Percentiles rank a stretch among this genome's conserved stretches.
These are phyloP conservation scores for Solanum dulcamara DNA, from an alignment of 257 asterid genomes.

Conservation along the genomic window DNA sequence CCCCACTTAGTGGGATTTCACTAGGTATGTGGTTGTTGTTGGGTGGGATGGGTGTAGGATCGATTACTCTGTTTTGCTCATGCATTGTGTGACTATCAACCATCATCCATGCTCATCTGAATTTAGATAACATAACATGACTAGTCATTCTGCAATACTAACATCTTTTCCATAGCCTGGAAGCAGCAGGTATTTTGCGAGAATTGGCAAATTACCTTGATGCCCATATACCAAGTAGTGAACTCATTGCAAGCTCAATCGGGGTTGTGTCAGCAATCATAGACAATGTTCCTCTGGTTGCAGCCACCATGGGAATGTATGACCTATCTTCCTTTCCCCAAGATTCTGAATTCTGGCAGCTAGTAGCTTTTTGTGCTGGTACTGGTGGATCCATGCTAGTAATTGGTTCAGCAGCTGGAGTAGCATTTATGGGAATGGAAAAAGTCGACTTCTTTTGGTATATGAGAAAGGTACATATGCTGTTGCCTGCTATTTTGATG, in stretches of 20 bases:
- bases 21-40: no score
- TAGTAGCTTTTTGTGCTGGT: conserved; percentile 89
- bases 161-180: conserved; percentile 43
- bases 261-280: conserved; percentile 90
- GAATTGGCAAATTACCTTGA: conserved; percentile 94
- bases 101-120: not conserved
- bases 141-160: not conserved
- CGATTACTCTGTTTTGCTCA: not conserved
- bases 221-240: conserved; percentile 50
- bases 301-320: conserved; percentile 99
- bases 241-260: conserved; percentile 78
- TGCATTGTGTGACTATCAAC: not conserved
- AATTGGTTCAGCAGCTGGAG: conserved; percentile 97
- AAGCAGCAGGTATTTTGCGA: conserved; percentile 86
- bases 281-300: conserved; percentile 93
- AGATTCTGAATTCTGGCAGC: conserved; percentile 97
- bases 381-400: conserved; percentile 96
- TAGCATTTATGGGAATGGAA: conserved; percentile 98
- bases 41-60: not conserved
- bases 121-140: not conserved
- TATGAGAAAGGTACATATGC: conserved; percentile 48
- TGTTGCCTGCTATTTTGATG: not conserved
- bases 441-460: conserved; percentile 96
- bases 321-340: conserved; percentile 66
- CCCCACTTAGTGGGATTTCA: no score